Evolutionary conservation across 2,329 filamentous ascomycete species (phyloP).

Genomic region (Alternaria consortialis): DNA sequence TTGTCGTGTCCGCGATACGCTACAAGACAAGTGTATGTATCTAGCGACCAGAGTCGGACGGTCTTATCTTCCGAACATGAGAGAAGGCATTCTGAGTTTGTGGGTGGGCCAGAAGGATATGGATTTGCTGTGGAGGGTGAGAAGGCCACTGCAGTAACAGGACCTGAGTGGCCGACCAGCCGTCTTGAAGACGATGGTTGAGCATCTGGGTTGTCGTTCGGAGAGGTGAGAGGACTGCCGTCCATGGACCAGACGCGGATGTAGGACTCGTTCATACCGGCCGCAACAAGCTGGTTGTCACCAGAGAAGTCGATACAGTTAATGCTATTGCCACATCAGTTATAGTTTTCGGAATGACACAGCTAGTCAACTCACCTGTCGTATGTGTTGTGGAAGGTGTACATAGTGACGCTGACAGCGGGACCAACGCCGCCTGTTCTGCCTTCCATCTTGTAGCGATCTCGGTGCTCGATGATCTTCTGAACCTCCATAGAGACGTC

Average conservation of each 20-base stretch:
- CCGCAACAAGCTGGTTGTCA: conserved; percentile 85
- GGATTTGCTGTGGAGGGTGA: conserved; percentile 71
- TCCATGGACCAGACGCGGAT: conserved; percentile 94
- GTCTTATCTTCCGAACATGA: conserved; percentile 89
- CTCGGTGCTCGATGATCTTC: conserved; percentile 90
- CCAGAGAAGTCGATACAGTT: conserved; percentile 97
- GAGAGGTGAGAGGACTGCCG: conserved; percentile 78
- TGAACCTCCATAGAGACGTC: conserved; percentile 96
- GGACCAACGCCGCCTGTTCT: conserved; percentile 84
- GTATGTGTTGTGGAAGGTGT: conserved; percentile 96
- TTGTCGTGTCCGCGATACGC: conserved; percentile 93
- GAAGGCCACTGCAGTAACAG: conserved; percentile 90
- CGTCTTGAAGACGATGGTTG: conserved; percentile 74
- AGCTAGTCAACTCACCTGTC: conserved; percentile 71
- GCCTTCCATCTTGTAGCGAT: conserved; percentile 87
- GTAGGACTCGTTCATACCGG: conserved; percentile 91
- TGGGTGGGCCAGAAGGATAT: conserved; percentile 60
- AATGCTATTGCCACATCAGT: conserved; percentile 63
- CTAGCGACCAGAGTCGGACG: conserved; percentile 90
- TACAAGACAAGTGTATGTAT: conserved; percentile 90
- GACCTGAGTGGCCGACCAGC: conserved; percentile 85
- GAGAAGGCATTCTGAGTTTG: conserved; percentile 77
- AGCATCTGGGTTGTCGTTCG: conserved; percentile 63
- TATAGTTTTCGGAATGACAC: neutral
- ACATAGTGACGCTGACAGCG: conserved; percentile 91